Evolutionary conservation across 2,329 filamentous ascomycete species (phyloP).

Genomic region (Septoria linicola): DNA sequence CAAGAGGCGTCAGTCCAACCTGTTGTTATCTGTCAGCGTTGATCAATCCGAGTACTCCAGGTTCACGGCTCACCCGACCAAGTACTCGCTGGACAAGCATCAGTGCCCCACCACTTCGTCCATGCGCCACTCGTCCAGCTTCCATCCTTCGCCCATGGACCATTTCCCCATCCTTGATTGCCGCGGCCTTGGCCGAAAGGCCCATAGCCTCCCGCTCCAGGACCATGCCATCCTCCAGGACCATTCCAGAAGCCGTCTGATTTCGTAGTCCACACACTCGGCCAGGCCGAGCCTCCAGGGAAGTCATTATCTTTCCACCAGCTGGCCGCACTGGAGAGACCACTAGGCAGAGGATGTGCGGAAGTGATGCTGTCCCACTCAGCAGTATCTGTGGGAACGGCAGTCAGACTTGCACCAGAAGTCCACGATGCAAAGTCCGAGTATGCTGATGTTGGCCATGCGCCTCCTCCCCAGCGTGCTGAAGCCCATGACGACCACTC

Average conservation of each 20-base stretch:
- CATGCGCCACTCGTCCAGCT: constrained; percentile 38
- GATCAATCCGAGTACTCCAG: neutral
- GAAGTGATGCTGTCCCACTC: constrained; percentile 35
- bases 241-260: constrained; percentile 12
- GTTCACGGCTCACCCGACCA: constrained; percentile 32
- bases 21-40: constrained; percentile 1
- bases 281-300: constrained; percentile 25
- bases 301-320: constrained; percentile 24
- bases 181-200: constrained; percentile 30
- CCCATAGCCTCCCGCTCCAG: constrained; percentile 22
- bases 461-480: constrained; percentile 23
- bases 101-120: constrained; percentile 40
- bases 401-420: constrained; percentile 28
- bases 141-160: constrained; percentile 33
- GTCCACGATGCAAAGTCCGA: constrained; percentile 29
- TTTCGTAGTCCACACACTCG: constrained; percentile 25
- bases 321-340: constrained; percentile 23
- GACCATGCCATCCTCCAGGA: constrained; percentile 17
- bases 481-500: constrained; percentile 35
- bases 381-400: constrained; percentile 30
- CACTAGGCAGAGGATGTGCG: constrained; percentile 31
- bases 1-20: constrained; percentile 38
- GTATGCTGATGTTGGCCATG: constrained; percentile 19
- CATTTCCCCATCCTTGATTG: constrained; percentile 33
- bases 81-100: constrained; percentile 36